Evolutionary conservation across 176 grass and related monocot genomes (phyloP).

Genomic region (Lolium multiflorum): DNA sequence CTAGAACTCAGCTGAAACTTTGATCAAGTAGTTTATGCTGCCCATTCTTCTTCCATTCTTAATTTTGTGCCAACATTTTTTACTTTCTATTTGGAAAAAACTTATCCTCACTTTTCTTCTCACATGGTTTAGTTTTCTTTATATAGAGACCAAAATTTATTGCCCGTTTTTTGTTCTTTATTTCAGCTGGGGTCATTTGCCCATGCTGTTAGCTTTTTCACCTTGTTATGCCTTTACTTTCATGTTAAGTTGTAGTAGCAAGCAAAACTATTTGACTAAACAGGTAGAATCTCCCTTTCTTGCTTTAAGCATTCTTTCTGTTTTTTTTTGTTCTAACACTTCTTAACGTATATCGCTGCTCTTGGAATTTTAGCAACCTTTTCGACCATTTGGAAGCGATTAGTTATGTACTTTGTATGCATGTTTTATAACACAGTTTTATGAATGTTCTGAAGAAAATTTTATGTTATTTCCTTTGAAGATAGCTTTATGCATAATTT

Average conservation of each 20-base stretch:
- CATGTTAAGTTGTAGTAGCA: slow-evolving; percentile 1
- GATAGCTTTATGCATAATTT: slow-evolving; percentile 38
- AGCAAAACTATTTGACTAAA: slow-evolving; percentile 8
- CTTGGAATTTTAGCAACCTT: slow-evolving; percentile 20
- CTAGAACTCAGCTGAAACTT: background rate
- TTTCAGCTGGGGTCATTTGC: slow-evolving; percentile 4
- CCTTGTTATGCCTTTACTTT: slow-evolving; percentile 18
- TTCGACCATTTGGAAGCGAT: background rate
- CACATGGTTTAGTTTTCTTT: slow-evolving; percentile 21
- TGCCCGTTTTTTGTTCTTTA: slow-evolving; percentile 2
- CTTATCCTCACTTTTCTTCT: slow-evolving; percentile 8
- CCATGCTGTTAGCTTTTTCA: background rate
- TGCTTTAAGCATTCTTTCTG: slow-evolving; percentile 19
- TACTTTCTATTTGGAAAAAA: background rate
- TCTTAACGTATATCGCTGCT: slow-evolving; percentile 6
- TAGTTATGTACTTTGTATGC: background rate
- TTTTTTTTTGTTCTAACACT: slow-evolving; percentile 30
- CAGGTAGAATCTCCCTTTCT: background rate
- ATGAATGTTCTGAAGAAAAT: slow-evolving; percentile 21
- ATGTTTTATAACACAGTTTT: slow-evolving; percentile 22
- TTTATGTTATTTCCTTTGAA: slow-evolving; percentile 21
- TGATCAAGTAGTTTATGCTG: slow-evolving; percentile 18
- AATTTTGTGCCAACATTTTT: slow-evolving; percentile 28
- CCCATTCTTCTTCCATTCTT: slow-evolving; percentile 25
- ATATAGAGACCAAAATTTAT: background rate